Conservation (phyloP, 208 protist genomes). For the Trypanosoma grayi region DNA sequence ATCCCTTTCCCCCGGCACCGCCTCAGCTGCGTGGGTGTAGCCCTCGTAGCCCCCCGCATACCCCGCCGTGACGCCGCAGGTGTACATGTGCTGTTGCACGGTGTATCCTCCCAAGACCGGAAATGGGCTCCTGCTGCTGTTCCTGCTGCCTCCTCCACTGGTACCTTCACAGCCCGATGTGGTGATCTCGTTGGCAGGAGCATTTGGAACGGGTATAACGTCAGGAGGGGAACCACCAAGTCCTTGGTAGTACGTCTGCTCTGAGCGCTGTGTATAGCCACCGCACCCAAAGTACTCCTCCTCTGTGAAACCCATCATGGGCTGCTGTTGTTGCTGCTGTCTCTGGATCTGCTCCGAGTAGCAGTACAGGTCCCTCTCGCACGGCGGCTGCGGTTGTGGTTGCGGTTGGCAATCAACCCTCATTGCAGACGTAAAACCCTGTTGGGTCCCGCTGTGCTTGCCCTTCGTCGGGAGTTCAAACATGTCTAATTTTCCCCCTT, state of each 20-base stretch:
- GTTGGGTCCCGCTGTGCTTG: neutral
- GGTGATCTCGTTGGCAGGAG: neutral
- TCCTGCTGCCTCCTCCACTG: neutral
- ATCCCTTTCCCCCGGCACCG: too few species aligned
- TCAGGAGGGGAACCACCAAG: neutral
- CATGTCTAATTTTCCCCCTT: conserved; percentile 1
- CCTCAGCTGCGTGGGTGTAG: neutral
- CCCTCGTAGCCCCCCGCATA: neutral
- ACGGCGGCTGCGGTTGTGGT: neutral
- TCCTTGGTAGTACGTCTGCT: neutral
- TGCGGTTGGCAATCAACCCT: neutral
- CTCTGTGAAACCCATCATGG: neutral
- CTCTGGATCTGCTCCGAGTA: neutral
- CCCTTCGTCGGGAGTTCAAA: neutral
- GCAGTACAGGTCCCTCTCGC: neutral
- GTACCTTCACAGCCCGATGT: neutral
- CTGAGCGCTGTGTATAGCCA: neutral
- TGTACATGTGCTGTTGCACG: neutral
- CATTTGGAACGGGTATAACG: neutral
- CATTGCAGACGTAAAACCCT: neutral
- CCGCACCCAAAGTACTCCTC: conserved; percentile 3
- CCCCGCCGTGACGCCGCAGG: neutral
- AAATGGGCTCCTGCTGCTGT: neutral
- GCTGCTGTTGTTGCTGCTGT: conserved; percentile 3
- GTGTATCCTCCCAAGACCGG: too few species aligned